These are phyloP conservation scores for Picea glauca DNA, from an alignment of 75 land plant genomes.

Conservation along the genomic window DNA sequence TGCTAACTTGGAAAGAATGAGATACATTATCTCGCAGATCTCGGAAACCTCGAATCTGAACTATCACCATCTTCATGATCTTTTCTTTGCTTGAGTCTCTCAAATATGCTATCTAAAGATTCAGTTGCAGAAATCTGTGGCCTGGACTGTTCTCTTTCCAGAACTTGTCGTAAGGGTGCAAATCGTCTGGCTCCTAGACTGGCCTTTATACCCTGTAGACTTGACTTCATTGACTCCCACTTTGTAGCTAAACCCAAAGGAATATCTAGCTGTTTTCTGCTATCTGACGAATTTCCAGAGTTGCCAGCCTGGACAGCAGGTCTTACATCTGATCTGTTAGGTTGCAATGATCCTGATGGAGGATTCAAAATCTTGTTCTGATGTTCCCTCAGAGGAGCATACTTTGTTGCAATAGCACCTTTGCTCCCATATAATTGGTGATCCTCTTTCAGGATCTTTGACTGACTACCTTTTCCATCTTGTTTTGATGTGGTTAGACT, in stretches of 20 bases:
- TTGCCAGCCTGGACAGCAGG: conserved; percentile 32
- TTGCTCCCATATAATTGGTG: conserved; percentile 30
- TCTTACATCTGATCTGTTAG: conserved; percentile 24
- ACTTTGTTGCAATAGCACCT: conserved; percentile 68
- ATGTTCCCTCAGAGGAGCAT: conserved; percentile 58
- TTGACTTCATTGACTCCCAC: conserved; percentile 77
- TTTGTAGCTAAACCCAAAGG: conserved; percentile 41
- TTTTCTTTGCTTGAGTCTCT: conserved; percentile 59
- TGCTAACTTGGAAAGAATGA: conserved; percentile 1
- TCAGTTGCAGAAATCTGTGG: conserved; percentile 49
- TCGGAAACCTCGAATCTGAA: conserved; percentile 8
- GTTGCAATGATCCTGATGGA: conserved; percentile 11
- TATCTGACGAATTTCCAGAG: conserved; percentile 11
- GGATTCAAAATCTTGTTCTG: conserved; percentile 21
- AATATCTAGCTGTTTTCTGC: background rate
- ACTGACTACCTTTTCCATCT: conserved; percentile 15
- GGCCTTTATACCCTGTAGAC: conserved; percentile 66
- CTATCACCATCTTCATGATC: conserved; percentile 17
- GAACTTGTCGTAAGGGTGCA: conserved; percentile 57
- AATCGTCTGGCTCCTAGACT: conserved; percentile 60
- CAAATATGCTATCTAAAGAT: conserved; percentile 91
- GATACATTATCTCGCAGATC: conserved; percentile 10
- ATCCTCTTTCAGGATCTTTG: conserved; percentile 34
- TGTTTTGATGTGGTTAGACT: conserved; percentile 11
- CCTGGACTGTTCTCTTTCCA: conserved; percentile 26